These are phyloP conservation scores for Clavariopsis aquatica DNA, from an alignment of 495 filamentous ascomycete genomes.

Conservation along the genomic window DNA sequence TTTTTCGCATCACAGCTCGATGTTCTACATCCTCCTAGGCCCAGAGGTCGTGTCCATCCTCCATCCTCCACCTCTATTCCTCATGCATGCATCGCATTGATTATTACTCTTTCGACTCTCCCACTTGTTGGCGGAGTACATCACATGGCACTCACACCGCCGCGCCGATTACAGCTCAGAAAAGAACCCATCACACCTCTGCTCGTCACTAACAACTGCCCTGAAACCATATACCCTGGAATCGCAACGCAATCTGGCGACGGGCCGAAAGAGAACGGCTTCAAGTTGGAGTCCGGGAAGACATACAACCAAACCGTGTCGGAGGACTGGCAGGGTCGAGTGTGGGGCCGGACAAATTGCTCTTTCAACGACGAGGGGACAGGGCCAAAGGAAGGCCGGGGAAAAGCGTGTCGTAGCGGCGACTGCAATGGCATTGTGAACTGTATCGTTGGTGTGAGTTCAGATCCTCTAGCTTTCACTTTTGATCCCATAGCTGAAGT, in stretches of 20 bases:
- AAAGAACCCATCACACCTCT: constrained; percentile 40
- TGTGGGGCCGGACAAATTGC: constrained; percentile 84
- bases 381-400: constrained; percentile 51
- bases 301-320: constrained; percentile 58
- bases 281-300: constrained; percentile 57
- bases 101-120: constrained; percentile 15
- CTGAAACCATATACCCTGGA: constrained; percentile 68
- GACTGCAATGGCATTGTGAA: constrained; percentile 69
- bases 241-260: constrained; percentile 67
- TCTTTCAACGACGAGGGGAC: constrained; percentile 63
- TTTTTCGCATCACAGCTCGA: background rate
- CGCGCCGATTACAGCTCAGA: constrained; percentile 26
- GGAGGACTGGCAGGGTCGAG: constrained; percentile 71
- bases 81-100: constrained; percentile 14
- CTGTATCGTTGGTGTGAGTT: constrained; percentile 64
- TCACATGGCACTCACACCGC: constrained; percentile 32
- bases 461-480: constrained; percentile 8
- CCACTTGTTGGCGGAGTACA: constrained; percentile 27
- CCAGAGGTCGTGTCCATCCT: background rate
- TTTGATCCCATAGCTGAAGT: background rate
- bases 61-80: background rate
- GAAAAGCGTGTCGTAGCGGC: constrained; percentile 67
- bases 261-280: constrained; percentile 62
- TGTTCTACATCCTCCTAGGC: background rate
- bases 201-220: constrained; percentile 64